Base-by-base conservation (phyloP, 108 stramenopile genomes). In the Pseudonitzschia pungens region DNA sequence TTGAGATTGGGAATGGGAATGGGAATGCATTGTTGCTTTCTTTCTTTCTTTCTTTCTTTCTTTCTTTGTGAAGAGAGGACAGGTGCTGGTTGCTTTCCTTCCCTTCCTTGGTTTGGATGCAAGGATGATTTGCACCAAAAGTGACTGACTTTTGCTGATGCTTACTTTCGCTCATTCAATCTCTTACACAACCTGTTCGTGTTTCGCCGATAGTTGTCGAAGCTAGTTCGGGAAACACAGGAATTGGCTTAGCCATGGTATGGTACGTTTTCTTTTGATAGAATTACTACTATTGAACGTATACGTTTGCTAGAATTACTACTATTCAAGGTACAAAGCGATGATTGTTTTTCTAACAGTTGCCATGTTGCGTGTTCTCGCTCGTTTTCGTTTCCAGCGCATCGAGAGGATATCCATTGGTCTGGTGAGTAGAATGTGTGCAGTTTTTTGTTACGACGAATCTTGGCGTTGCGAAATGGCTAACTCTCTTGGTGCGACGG, bases 221-320 rank as follows among this genome's bases (percentile, higher is more conserved):
- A 69, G 93, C 92, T 33, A 93, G 91, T 4, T 83, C 80, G 36
- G 97, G 97, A 31, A 96, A 95, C 75, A 97, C 97, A 21, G 97
- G 97, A 31, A 95, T 96, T 33, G 86, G 88, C 28, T 48, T 89
- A 58, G 79, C 73, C 62, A 72, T 76, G 53, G 54, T 77, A 40
- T 65, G 70, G 69, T 55, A 68, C 52, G 27, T 50, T 9, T 9
- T 36, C 36, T 36, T 36, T 5, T 5, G 36, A 2, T 2, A 36
- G 36, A 36, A 36, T 2, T n/a, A n/a, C n/a, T n/a, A n/a, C n/a
- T 77, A 40, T 65, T 60, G 69, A 32, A 68, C 52, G 27, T 50
- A 3, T 9, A 5, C 36, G 2, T 36, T 5, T 5, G 36, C 36
- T 2, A 36, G 36, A 36, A 36, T 2, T n/a, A n/a, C n/a, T n/a